These are phyloP conservation scores for Boletus tylopilopsis DNA, from an alignment of 768 basidiomycete species.

Conservation along the genomic window DNA sequence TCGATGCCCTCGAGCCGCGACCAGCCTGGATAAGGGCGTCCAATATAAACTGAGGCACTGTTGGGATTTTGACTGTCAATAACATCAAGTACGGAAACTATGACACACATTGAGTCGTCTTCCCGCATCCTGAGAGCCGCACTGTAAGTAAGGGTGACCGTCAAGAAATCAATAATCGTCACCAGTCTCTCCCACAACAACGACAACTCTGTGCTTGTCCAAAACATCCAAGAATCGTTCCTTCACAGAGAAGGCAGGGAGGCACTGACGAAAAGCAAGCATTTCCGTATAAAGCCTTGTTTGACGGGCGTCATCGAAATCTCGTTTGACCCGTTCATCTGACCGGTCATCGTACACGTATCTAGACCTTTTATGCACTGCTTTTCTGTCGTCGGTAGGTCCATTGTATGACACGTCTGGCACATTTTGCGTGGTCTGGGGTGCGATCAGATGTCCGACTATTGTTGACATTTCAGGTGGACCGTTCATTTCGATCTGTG, in stretches of 20 bases:
- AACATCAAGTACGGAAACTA: background rate
- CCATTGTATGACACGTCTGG: slow-evolving; percentile 11
- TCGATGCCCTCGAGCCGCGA: slow-evolving; percentile 62
- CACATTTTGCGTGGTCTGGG: slow-evolving; percentile 11
- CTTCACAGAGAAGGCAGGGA: slow-evolving; percentile 75
- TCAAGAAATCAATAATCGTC: slow-evolving; percentile 5
- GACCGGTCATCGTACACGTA: slow-evolving; percentile 39
- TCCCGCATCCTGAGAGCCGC: slow-evolving; percentile 69
- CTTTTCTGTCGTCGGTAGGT: background rate
- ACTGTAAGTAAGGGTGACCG: background rate
- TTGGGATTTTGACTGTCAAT: slow-evolving; percentile 1
- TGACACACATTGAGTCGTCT: slow-evolving; percentile 76
- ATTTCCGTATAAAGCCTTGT: slow-evolving; percentile 54
- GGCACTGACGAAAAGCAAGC: slow-evolving; percentile 48
- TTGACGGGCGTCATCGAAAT: slow-evolving; percentile 46
- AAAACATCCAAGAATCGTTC: slow-evolving; percentile 60
- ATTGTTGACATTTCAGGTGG: slow-evolving; percentile 75
- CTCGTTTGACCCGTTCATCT: slow-evolving; percentile 46
- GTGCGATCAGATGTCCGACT: slow-evolving; percentile 36
- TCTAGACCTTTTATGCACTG: slow-evolving; percentile 1
- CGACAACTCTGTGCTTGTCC: slow-evolving; percentile 58
- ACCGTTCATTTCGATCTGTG: slow-evolving; percentile 57
- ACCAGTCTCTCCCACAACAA: slow-evolving; percentile 93
- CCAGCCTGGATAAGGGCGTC: slow-evolving; percentile 69
- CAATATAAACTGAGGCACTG: slow-evolving; percentile 87